These are phyloP conservation scores for Nepenthes mirabilis DNA, from an alignment of 148 eudicot species.

Conservation along the genomic window DNA sequence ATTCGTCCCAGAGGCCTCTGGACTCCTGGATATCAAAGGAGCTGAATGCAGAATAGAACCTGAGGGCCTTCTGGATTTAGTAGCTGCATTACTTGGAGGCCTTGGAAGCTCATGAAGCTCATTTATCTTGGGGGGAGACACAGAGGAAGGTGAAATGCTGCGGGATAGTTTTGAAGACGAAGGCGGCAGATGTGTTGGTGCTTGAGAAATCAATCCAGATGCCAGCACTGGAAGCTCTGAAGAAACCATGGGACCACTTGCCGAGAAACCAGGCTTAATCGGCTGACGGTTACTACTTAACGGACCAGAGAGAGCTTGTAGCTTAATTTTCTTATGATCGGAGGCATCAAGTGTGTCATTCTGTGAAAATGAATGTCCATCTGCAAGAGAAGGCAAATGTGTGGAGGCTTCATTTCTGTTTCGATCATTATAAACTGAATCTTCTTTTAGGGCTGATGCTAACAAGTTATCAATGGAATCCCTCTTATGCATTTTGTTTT, in stretches of 20 bases:
- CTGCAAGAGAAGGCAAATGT: slow-evolving; percentile 43
- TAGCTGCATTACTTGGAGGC: slow-evolving; percentile 48
- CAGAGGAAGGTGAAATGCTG: slow-evolving; percentile 33
- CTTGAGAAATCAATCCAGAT: slow-evolving; percentile 39
- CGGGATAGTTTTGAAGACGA: slow-evolving; percentile 30
- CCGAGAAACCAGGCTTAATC: slow-evolving; percentile 26
- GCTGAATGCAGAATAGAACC: slow-evolving; percentile 48
- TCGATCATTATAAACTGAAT: slow-evolving; percentile 21
- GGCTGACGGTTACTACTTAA: slow-evolving; percentile 50
- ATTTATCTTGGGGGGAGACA: slow-evolving; percentile 76
- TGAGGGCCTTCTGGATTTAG: slow-evolving; percentile 34
- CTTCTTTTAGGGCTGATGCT: slow-evolving; percentile 16
- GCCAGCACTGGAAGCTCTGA: slow-evolving; percentile 32
- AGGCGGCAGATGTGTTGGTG: slow-evolving; percentile 25
- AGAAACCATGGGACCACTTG: slow-evolving; percentile 46
- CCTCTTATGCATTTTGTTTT: slow-evolving; percentile 41
- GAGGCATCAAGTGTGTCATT: slow-evolving; percentile 29
- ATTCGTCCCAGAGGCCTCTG: slow-evolving; percentile 39
- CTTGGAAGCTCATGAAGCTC: slow-evolving; percentile 99
- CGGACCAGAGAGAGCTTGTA: slow-evolving; percentile 87
- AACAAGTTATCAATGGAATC: slow-evolving; percentile 26
- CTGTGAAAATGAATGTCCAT: slow-evolving; percentile 31
- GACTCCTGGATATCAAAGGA: slow-evolving; percentile 35
- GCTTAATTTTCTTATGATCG: slow-evolving; percentile 43
- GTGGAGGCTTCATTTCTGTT: slow-evolving; percentile 23